Evolutionary conservation across 805 yeast species (phyloP).

Genomic region (Yamadazyma ubonensis): DNA sequence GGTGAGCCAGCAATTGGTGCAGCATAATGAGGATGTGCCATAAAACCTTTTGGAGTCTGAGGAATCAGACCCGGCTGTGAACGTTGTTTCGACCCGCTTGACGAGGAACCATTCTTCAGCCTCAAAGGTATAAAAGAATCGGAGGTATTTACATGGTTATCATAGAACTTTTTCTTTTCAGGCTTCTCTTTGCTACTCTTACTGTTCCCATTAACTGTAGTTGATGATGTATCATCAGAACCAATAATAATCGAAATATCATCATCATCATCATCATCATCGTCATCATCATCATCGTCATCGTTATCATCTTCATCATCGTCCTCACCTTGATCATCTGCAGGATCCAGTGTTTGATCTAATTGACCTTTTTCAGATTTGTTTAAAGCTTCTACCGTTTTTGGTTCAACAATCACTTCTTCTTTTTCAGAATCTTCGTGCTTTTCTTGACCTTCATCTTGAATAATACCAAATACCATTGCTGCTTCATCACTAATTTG

Average conservation of each 20-base stretch:
- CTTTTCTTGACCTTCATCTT: conserved; percentile 10
- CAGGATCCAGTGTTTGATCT: conserved; percentile 5
- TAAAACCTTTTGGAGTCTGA: conserved; percentile 9
- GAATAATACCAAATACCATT: conserved; percentile 43
- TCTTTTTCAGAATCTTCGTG: background rate
- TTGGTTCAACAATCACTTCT: background rate
- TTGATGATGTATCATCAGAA: conserved; percentile 28
- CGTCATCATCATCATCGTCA: conserved; percentile 18
- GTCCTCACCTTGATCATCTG: conserved; percentile 14
- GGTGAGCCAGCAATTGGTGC: conserved; percentile 5
- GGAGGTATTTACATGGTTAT: conserved; percentile 18
- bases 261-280: conserved; percentile 33
- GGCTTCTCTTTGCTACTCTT: conserved; percentile 10
- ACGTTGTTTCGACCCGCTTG: conserved; percentile 2
- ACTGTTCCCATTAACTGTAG: conserved; percentile 16
- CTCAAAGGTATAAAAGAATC: conserved; percentile 22
- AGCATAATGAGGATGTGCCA: conserved; percentile 3
- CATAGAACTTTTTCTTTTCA: conserved; percentile 15
- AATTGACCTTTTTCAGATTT: background rate
- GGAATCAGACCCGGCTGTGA: conserved; percentile 5
- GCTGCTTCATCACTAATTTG: conserved; percentile 41
- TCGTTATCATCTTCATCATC: conserved; percentile 26
- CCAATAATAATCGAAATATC: conserved; percentile 40
- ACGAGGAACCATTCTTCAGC: conserved; percentile 4
- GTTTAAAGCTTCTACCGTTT: background rate